phyloP scores from a whole-genome alignment of 2,329 filamentous ascomycete species.

The Tolypocladium pustulatum region DNA sequence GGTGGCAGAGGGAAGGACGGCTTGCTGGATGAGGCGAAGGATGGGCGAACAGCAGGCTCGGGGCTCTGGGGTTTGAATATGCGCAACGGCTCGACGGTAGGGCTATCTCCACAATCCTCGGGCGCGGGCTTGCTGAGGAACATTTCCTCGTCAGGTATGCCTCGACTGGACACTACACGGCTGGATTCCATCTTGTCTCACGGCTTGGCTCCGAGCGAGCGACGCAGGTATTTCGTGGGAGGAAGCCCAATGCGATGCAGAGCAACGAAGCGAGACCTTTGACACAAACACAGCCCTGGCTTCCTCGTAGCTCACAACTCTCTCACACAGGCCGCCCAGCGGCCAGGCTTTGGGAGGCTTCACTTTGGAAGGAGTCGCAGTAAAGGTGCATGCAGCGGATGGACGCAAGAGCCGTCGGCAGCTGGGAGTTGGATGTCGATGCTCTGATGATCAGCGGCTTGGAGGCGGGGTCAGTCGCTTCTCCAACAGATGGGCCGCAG shows the following conservation, averaged over 20 bases:
- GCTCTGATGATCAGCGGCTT: not conserved
- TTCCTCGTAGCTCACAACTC: not conserved
- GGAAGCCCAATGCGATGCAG: no score
- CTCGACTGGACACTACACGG: conserved; percentile 54
- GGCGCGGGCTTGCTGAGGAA: conserved; percentile 56
- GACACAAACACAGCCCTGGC: not conserved
- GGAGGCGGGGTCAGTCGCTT: conserved; percentile 1
- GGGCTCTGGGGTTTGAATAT: conserved; percentile 72
- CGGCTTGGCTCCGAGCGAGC: not conserved
- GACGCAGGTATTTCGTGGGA: no score
- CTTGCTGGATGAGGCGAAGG: conserved; percentile 32
- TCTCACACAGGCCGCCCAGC: not conserved
- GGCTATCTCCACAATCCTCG: conserved; percentile 51
- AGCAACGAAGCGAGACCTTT: not conserved
- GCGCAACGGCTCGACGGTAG: conserved; percentile 72
- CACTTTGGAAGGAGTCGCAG: not conserved
- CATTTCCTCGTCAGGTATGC: conserved; percentile 70
- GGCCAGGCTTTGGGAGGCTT: not conserved
- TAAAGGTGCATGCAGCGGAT: not conserved
- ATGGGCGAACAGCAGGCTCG: conserved; percentile 34
- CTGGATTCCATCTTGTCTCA: conserved; percentile 36
- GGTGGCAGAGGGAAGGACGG: conserved; percentile 54
- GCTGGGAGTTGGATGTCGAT: not conserved
- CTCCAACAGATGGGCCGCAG: conserved; percentile 7
- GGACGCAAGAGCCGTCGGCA: not conserved